phyloP scores from a whole-genome alignment of 2,329 filamentous ascomycete genomes.

The Diaporthe caulivora region DNA sequence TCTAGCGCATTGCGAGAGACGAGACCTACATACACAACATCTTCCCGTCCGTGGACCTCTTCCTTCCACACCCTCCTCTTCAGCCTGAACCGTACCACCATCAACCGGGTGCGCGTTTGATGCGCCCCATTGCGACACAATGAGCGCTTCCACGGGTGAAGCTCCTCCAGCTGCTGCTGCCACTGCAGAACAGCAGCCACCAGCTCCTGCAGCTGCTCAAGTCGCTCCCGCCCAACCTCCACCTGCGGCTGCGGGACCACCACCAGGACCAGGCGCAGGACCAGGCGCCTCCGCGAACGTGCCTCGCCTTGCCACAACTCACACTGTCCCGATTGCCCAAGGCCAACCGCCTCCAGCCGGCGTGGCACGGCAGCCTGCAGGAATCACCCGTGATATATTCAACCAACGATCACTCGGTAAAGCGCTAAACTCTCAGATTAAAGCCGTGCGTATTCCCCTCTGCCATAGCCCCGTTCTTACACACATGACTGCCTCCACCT shows the following conservation, averaged over 20 bases:
- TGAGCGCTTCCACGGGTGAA: conserved; percentile 39
- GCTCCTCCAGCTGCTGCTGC: conserved; percentile 36
- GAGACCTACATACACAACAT: neutral
- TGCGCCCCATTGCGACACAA: conserved; percentile 38
- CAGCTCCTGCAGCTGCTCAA: conserved; percentile 35
- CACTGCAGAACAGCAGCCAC: conserved; percentile 23
- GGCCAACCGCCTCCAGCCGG: conserved; percentile 33
- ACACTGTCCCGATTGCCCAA: conserved; percentile 36
- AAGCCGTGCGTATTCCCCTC: conserved; percentile 68
- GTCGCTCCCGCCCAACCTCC: conserved; percentile 10
- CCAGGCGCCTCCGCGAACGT: conserved; percentile 14
- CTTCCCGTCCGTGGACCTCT: conserved; percentile 1
- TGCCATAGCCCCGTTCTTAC: conserved; percentile 15
- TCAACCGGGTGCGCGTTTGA: conserved; percentile 36
- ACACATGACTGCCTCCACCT: neutral
- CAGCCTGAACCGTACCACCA: conserved; percentile 18
- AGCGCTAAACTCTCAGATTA: conserved; percentile 73
- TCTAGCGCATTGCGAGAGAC: conserved; percentile 12
- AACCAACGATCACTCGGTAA: conserved; percentile 76
- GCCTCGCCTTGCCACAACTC: conserved; percentile 30
- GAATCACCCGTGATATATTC: conserved; percentile 62
- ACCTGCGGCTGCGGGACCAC: conserved; percentile 19
- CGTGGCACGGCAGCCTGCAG: conserved; percentile 40
- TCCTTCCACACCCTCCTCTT: neutral
- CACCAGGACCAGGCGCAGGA: conserved; percentile 14